Conservation (phyloP, 352 stramenopile genomes). For the Peronosclerospora sorghi region DNA sequence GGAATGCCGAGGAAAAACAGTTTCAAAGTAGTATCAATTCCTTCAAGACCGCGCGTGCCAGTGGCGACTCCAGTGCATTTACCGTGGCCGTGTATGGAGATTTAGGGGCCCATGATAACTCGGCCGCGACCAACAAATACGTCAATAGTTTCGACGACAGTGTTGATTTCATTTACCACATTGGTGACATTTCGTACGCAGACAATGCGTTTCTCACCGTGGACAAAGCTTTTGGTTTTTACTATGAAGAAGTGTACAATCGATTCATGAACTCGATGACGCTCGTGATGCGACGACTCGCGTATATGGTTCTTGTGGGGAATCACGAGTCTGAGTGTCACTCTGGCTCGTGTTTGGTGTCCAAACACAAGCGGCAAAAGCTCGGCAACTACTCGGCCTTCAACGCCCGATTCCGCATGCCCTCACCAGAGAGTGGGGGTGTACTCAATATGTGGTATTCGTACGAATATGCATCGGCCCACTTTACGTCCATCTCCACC, state of each 20-base stretch:
- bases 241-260: slow-evolving; percentile 48
- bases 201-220: slow-evolving; percentile 26
- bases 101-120: slow-evolving; percentile 27
- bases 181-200: slow-evolving; percentile 36
- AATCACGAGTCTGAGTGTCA: slow-evolving; percentile 36
- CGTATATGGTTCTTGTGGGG: slow-evolving; percentile 67
- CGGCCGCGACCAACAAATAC: slow-evolving; percentile 16
- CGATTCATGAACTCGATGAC: slow-evolving; percentile 54
- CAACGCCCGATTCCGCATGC: slow-evolving; percentile 33
- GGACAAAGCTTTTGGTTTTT: slow-evolving; percentile 20
- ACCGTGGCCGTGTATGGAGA: slow-evolving; percentile 28
- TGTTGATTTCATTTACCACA: slow-evolving; percentile 32
- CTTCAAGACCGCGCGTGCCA: slow-evolving; percentile 36
- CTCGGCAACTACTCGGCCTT: slow-evolving; percentile 52
- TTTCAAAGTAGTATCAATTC: slow-evolving; percentile 15
- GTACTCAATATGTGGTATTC: slow-evolving; percentile 40
- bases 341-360: slow-evolving; percentile 22
- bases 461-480: slow-evolving; percentile 35
- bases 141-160: slow-evolving; percentile 14
- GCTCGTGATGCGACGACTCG: slow-evolving; percentile 26
- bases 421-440: slow-evolving; percentile 25
- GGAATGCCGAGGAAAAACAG: slow-evolving; percentile 4
- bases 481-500: slow-evolving; percentile 69
- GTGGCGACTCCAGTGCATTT: slow-evolving; percentile 20
- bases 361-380: slow-evolving; percentile 15